Base-by-base conservation (phyloP, 208 protist genomes). In the Willaertia magna region DNA sequence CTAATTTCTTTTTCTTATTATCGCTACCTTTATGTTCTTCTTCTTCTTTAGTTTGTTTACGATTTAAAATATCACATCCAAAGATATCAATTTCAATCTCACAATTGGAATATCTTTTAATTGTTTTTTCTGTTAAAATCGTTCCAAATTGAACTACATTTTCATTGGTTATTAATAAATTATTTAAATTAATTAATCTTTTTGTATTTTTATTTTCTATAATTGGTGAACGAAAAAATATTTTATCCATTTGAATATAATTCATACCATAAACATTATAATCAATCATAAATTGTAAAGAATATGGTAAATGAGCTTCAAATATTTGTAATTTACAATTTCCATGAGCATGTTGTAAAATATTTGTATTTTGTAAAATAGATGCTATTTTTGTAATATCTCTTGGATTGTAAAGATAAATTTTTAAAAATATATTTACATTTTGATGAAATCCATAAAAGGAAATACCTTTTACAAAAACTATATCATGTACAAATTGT, bases 261-360 rank as follows among this genome's bases (percentile, higher is more conserved):
- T 86, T 88, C 92, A 94, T 94, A 18, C 92, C 92, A 67, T 87
- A 89, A 18, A 95, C 51, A 84, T 94, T 94, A 47, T 93, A 87
- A 87, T 95, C 92, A 30, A 94, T 91, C 87, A 94, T 88, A 20
- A 94, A 87, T 86, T 94, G 92, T 42, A 95, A 82, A 26, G 85
- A 39, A 79, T 90, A 94, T 1, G 93, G 92, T 59, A 95, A 90
- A 85, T 95, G 93, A 7, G 91, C 79, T 85, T 94, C 87, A 49
- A 90, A 87, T 4, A 87, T 79, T 78, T 86, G 75, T 39, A 83
- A 87, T 39, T 49, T 67, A n/a, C n/a, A n/a, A n/a, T n/a, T n/a
- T n/a, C n/a, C n/a, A n/a, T n/a, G n/a, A n/a, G n/a, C n/a, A 30
- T 55, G 46, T 22, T 26, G 4, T 26, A 43, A 39, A 6, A 83